phyloP scores from a whole-genome alignment of 2,329 filamentous ascomycete species.

The Ceratocystis destructans region DNA sequence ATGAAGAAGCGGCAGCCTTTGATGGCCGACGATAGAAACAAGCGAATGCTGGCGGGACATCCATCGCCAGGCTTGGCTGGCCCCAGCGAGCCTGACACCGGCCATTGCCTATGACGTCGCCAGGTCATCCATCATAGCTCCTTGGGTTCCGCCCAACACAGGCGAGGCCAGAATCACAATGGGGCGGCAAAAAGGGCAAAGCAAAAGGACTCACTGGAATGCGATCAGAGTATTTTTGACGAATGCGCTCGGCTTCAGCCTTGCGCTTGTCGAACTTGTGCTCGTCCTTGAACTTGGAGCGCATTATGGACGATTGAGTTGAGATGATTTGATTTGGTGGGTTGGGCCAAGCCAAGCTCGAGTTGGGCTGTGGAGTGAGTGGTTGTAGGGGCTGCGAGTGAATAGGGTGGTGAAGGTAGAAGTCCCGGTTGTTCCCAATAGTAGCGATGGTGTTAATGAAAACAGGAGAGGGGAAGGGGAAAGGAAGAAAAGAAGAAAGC shows the following conservation, averaged over 20 bases:
- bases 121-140: constrained; percentile 5
- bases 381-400: neutral
- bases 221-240: constrained; percentile 95
- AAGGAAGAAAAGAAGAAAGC: constrained; percentile 1
- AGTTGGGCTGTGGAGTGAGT: neutral
- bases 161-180: too few species aligned
- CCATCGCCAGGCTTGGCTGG: too few species aligned
- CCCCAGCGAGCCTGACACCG: too few species aligned
- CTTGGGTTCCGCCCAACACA: neutral
- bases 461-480: neutral
- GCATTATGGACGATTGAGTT: constrained; percentile 48
- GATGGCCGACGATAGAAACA: too few species aligned
- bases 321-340: neutral
- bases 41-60: too few species aligned
- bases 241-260: constrained; percentile 98
- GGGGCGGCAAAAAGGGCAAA: constrained; percentile 11
- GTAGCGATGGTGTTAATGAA: neutral
- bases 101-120: constrained; percentile 6
- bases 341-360: neutral
- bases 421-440: neutral
- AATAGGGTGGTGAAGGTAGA: neutral
- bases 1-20: neutral
- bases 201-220: constrained; percentile 66
- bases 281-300: constrained; percentile 99
- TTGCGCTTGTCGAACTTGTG: constrained; percentile 99